Conservation (phyloP, 768 basidiomycete genomes). For the Termitomyces sp. region DNA sequence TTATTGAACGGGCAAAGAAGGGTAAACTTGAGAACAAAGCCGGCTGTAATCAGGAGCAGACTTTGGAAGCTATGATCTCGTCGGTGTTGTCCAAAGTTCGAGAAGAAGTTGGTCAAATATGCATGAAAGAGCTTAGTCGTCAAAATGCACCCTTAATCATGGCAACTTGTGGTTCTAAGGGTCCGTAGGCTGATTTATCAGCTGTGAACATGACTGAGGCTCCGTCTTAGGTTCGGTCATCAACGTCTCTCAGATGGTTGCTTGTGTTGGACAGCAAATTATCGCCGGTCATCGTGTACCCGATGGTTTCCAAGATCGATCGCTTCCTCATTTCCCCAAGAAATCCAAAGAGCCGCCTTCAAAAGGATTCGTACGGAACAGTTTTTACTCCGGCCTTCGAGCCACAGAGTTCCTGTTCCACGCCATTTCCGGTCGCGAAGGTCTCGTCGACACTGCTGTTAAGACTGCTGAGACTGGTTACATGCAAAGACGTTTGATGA, state of each 20-base stretch:
- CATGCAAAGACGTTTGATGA: conserved; percentile 99
- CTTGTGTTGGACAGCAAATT: conserved; percentile 99
- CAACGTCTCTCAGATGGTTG: conserved; percentile 99
- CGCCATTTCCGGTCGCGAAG: conserved; percentile 97
- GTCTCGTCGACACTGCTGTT: conserved; percentile 98
- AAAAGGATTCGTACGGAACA: conserved; percentile 97
- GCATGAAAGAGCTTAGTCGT: conserved; percentile 96
- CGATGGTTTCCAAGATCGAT: conserved; percentile 98
- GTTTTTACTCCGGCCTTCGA: conserved; percentile 87
- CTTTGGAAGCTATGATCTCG: conserved; percentile 94
- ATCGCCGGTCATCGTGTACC: conserved; percentile 97
- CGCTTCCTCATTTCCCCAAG: conserved; percentile 97
- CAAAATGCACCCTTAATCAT: conserved; percentile 97
- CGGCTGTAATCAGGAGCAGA: conserved; percentile 97
- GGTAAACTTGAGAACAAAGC: conserved; percentile 94
- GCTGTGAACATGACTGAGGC: neutral
- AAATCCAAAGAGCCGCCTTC: conserved; percentile 94
- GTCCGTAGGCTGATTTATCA: conserved; percentile 28
- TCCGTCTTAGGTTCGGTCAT: conserved; percentile 75
- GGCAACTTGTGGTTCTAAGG: conserved; percentile 99
- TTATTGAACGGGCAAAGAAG: conserved; percentile 86
- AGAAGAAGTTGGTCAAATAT: conserved; percentile 93
- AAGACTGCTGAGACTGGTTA: conserved; percentile 99
- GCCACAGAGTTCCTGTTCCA: conserved; percentile 99
- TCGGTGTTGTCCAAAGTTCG: conserved; percentile 91